These are phyloP conservation scores for Penicillium nucicola DNA, from an alignment of 495 filamentous ascomycete species.

Conservation along the genomic window DNA sequence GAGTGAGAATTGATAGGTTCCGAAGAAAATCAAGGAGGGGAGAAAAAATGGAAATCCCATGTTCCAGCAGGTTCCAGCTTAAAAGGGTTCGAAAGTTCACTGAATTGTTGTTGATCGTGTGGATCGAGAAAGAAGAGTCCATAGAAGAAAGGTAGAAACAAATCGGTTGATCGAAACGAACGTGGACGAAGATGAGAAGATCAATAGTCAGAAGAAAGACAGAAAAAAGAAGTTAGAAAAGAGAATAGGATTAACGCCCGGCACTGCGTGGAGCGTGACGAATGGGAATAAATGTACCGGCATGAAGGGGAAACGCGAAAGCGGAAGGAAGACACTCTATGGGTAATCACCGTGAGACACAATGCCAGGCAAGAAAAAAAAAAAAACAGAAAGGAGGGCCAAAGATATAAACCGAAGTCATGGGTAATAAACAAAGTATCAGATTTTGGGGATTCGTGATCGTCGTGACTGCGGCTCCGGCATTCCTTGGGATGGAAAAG, in stretches of 20 bases:
- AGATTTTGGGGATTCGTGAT: conserved; percentile 41
- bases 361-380: conserved; percentile 29
- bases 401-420: conserved; percentile 26
- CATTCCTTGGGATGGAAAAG: neutral
- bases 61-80: neutral
- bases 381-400: conserved; percentile 16
- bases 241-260: conserved; percentile 23
- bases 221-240: conserved; percentile 23
- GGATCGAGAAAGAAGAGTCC: conserved; percentile 5
- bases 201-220: neutral
- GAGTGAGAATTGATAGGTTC: no score
- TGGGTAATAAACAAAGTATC: conserved; percentile 35
- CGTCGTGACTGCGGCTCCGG: conserved; percentile 42
- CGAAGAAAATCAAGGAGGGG: neutral
- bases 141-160: neutral
- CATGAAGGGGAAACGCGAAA: conserved; percentile 14
- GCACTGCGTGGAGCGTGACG: conserved; percentile 22
- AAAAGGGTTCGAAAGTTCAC: conserved; percentile 1
- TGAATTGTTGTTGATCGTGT: conserved; percentile 2
- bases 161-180: conserved; percentile 3
- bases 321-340: conserved; percentile 29
- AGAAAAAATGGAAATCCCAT: neutral
- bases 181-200: conserved; percentile 1
- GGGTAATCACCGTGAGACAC: conserved; percentile 30
- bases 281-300: conserved; percentile 32